Conservation (phyloP, 371 early-diverging fungal species). For the Haplosporangium sp. region DNA sequence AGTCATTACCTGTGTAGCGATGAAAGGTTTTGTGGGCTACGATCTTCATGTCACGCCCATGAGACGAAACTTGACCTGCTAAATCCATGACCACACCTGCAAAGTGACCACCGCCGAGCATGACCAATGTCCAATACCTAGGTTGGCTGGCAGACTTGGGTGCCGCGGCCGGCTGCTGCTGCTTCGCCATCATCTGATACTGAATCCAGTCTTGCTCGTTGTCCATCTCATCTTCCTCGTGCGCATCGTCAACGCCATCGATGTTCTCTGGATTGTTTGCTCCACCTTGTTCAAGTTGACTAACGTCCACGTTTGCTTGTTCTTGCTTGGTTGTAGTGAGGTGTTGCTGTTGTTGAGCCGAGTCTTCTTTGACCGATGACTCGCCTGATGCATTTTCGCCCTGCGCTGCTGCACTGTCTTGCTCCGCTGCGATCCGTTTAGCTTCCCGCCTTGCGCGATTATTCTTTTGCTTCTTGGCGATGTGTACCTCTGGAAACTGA, state of each 20-base stretch:
- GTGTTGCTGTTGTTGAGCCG: neutral
- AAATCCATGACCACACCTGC: constrained; percentile 89
- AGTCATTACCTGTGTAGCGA: constrained; percentile 82
- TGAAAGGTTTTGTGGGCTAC: constrained; percentile 91
- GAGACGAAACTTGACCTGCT: constrained; percentile 57
- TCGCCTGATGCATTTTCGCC: no score
- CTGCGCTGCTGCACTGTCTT: no score
- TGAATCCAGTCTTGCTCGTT: constrained; percentile 40
- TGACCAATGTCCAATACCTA: constrained; percentile 82
- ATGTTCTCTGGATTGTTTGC: neutral
- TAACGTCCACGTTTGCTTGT: neutral
- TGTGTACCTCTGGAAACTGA: constrained; percentile 20
- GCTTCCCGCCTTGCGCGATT: constrained; percentile 23
- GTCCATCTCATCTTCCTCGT: constrained; percentile 21
- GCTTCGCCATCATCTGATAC: constrained; percentile 36
- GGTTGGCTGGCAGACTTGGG: constrained; percentile 20
- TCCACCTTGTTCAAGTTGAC: constrained; percentile 7
- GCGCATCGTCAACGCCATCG: constrained; percentile 8
- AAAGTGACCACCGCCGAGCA: constrained; percentile 91
- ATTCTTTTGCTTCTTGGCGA: constrained; percentile 30
- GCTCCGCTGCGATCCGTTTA: constrained; percentile 15
- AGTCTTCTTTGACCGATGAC: no score
- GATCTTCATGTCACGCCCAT: constrained; percentile 52
- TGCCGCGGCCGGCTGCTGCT: neutral
- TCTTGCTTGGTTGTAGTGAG: constrained; percentile 1